phyloP scores from a whole-genome alignment of 768 basidiomycete genomes.

The Boletus tomentosulus region DNA sequence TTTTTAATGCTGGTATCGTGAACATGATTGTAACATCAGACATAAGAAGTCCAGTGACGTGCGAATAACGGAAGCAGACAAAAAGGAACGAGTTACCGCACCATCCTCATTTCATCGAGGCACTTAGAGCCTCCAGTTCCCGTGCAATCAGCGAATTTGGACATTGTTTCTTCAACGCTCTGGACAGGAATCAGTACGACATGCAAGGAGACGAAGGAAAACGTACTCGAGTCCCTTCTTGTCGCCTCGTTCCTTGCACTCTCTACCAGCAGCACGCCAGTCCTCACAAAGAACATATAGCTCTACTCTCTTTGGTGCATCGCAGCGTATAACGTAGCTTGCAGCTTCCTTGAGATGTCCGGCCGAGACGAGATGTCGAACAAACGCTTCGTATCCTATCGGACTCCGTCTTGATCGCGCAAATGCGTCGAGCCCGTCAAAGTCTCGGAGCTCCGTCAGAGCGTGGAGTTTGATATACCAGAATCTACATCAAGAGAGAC shows the following conservation, averaged over 20 bases:
- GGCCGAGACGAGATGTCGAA: slow-evolving; percentile 68
- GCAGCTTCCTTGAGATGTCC: slow-evolving; percentile 76
- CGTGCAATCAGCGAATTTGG: slow-evolving; percentile 79
- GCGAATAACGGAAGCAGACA: too few relatives aligned
- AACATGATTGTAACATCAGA: neutral
- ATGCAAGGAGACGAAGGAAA: neutral
- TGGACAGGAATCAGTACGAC: slow-evolving; percentile 27
- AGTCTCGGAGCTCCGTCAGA: slow-evolving; percentile 73
- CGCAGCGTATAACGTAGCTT: slow-evolving; percentile 77
- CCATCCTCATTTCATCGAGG: slow-evolving; percentile 61
- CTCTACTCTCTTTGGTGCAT: slow-evolving; percentile 76
- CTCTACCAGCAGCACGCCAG: slow-evolving; percentile 82
- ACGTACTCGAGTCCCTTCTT: slow-evolving; percentile 82
- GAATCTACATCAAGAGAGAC: slow-evolving; percentile 49
- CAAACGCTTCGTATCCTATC: slow-evolving; percentile 93
- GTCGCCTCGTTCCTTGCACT: slow-evolving; percentile 88
- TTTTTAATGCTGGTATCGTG: neutral
- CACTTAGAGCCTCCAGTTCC: slow-evolving; percentile 64
- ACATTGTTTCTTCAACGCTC: slow-evolving; percentile 66
- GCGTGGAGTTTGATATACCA: slow-evolving; percentile 92
- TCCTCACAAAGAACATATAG: slow-evolving; percentile 89
- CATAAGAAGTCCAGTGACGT: too few relatives aligned
- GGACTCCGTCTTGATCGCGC: slow-evolving; percentile 86
- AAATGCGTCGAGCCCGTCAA: slow-evolving; percentile 82
- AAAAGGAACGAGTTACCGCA: neutral